Base-by-base conservation (phyloP, 495 filamentous ascomycete species). In the Tuber microsphaerosporum region DNA sequence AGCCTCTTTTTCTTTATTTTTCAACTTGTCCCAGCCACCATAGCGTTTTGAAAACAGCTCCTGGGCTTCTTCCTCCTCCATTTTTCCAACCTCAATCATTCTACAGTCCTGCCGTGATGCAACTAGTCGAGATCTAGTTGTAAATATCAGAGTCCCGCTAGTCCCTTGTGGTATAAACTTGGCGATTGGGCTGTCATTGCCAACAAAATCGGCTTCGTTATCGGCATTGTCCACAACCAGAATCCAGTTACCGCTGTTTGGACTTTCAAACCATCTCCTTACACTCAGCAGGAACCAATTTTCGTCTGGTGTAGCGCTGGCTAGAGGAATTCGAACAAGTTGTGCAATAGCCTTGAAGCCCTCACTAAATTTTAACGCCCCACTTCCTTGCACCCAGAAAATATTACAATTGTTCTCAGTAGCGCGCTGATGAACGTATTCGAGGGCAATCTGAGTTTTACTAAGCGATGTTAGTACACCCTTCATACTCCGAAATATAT, bases 361-460 rank as follows among this genome's bases (percentile, higher is more conserved):
- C 76, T 86, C 76, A n/a, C 82, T 76, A 69, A 86, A 86, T 61
- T 83, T 77, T 19, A 75, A 75, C 19, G 56, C 26, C 69, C 68
- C 83, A 22, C 79, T 76, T 17, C 80, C 84, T 71, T 84, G 82
- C 2, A 85, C 77, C 86, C 84, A 87, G 72, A 87, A 84, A 14
- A 86, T 76, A 65, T 76, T 80, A 6, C 22, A 42, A 19, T 17
- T 37, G 34, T 42, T 17, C 19, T 39, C 7, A 1, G 65, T 17
- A 10, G 39, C 41, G 17, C 31, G 39, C 61, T n/a, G 1, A 77
- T 86, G 86, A 20, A 80, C 82, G 75, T 85, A 86, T 71, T 87
- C 84, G 71, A 88, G 84, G 4, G 85, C 86, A 65, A 86, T 83
- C 72, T 87, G 85, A 5, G 85, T 86, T 78, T 87, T 87, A n/a